phyloP scores from a whole-genome alignment of 768 basidiomycete species.

The Psilocybe cyanescens region DNA sequence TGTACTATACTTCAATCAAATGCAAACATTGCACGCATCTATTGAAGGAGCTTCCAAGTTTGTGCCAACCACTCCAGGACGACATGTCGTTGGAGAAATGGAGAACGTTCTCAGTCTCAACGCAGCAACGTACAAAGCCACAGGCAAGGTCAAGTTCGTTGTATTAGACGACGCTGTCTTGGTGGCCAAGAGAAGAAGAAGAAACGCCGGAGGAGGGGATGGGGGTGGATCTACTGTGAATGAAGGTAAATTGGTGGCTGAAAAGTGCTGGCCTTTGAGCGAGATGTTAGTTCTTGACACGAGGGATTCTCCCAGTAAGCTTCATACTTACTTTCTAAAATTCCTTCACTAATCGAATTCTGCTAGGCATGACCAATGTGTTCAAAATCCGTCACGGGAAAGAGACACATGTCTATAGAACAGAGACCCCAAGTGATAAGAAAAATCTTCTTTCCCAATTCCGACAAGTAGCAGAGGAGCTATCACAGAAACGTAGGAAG shows the following conservation, averaged over 20 bases:
- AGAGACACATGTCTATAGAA: slow-evolving; percentile 93
- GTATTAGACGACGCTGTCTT: slow-evolving; percentile 91
- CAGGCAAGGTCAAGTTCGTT: slow-evolving; percentile 87
- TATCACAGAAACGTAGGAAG: slow-evolving; percentile 85
- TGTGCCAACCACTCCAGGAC: slow-evolving; percentile 86
- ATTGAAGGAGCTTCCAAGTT: slow-evolving; percentile 97
- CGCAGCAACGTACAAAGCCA: slow-evolving; percentile 92
- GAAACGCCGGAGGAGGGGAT: slow-evolving; percentile 54
- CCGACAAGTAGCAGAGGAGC: slow-evolving; percentile 91
- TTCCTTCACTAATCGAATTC: slow-evolving; percentile 2
- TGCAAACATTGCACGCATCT: slow-evolving; percentile 86
- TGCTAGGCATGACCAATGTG: slow-evolving; percentile 84
- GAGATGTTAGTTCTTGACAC: slow-evolving; percentile 97
- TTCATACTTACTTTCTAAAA: not conserved
- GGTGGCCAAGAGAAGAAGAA: slow-evolving; percentile 77
- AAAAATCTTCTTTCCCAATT: slow-evolving; percentile 84
- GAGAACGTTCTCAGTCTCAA: slow-evolving; percentile 85
- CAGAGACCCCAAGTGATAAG: slow-evolving; percentile 83
- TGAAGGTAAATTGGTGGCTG: slow-evolving; percentile 86
- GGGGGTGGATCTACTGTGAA: slow-evolving; percentile 47
- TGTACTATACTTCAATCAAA: slow-evolving; percentile 92
- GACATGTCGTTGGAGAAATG: slow-evolving; percentile 89
- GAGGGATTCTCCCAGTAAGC: slow-evolving; percentile 86
- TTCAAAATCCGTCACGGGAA: slow-evolving; percentile 94
- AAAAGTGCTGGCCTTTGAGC: slow-evolving; percentile 89